Evolutionary conservation across 768 basidiomycete genomes (phyloP), one percentile per base, ranked within the genome.

Genomic region (Rhizopogon vesiculosus): DNA sequence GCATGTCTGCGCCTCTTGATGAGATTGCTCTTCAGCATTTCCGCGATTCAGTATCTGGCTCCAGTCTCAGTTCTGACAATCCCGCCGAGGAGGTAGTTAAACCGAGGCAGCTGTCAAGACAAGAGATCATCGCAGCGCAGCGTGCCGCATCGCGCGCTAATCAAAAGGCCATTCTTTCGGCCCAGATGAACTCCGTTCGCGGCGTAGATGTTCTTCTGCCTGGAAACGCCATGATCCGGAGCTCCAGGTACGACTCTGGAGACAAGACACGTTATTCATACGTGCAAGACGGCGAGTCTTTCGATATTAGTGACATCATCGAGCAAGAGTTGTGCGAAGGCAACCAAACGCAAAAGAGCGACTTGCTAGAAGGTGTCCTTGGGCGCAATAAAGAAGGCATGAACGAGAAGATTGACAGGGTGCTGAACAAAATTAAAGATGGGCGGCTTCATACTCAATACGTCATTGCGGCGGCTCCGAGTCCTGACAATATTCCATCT

Each of bases 101-200:
- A 49, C 67, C 68, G 35, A 75, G 64, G 55, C 70, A 72, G 58
- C 64, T 72, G 58, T 90, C 91, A 3, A 81, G 86, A 22, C 90
- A 91, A 59, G 93, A 97, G 61, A 89, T 97, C 63, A 97, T 98
- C 55, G 91, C 91, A 12, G 93, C 93, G 5, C 96, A 98, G 66
- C 84, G 95, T 5, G 91, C 89, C 1, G 90, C 86, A 0, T 86
- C 82, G 7, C 81, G 91, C 10, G 95, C 93, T 1, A 95, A 85
- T 58, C 95, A 89, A 64, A 80, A 89, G 40, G 87, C 88, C 7
- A 86, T 96, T 28, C 83, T 97, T 25, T 89, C 89, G 10, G 85
- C 94, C 0, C 90, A 93, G 61, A 77, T 84, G 3, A 98, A 98
- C 65, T 82, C 87, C 1, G 79, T 88, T 16, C 85, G 92, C 43